Conservation (phyloP, 2,329 filamentous ascomycete genomes). For the Fusarium armeniacum region DNA sequence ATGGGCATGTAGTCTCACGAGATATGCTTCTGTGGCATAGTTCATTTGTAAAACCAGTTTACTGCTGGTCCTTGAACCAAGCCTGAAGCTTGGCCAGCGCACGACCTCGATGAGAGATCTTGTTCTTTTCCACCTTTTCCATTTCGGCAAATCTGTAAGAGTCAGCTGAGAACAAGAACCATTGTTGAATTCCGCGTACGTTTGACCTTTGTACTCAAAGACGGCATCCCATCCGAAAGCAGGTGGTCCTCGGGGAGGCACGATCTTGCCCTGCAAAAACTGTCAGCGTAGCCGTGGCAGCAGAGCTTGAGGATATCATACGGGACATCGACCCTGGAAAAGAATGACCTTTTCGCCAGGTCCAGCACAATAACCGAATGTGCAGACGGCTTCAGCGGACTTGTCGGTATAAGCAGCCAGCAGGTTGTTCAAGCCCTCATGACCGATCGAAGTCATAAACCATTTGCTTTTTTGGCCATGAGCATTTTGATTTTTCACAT, state of each 20-base stretch:
- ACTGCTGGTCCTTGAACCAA: conserved; percentile 74
- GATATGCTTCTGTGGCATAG: conserved; percentile 27
- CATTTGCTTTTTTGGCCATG: conserved; percentile 81
- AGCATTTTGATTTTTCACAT: not conserved
- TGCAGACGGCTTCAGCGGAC: conserved; percentile 92
- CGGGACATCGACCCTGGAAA: conserved; percentile 91
- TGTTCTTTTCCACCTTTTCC: conserved; percentile 89
- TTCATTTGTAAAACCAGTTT: not conserved
- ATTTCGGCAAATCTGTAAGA: conserved; percentile 85
- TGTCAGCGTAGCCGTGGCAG: not conserved
- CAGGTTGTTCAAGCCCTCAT: conserved; percentile 88
- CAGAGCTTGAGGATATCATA: conserved; percentile 57
- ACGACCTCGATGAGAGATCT: conserved; percentile 89
- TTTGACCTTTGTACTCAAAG: conserved; percentile 93
- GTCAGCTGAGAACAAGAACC: conserved; percentile 24
- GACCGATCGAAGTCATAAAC: conserved; percentile 88
- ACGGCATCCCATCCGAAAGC: conserved; percentile 96
- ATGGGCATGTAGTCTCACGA: conserved; percentile 36
- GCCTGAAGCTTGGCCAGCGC: conserved; percentile 88
- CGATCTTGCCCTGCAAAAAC: conserved; percentile 76
- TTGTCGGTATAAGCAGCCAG: conserved; percentile 92
- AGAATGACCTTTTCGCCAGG: conserved; percentile 86
- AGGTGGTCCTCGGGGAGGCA: conserved; percentile 82
- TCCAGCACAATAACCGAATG: conserved; percentile 91
- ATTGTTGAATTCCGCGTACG: conserved; percentile 61